Base-by-base conservation (phyloP, 768 basidiomycete species). In the button mushroom (Agaricus bisporus) region DNA sequence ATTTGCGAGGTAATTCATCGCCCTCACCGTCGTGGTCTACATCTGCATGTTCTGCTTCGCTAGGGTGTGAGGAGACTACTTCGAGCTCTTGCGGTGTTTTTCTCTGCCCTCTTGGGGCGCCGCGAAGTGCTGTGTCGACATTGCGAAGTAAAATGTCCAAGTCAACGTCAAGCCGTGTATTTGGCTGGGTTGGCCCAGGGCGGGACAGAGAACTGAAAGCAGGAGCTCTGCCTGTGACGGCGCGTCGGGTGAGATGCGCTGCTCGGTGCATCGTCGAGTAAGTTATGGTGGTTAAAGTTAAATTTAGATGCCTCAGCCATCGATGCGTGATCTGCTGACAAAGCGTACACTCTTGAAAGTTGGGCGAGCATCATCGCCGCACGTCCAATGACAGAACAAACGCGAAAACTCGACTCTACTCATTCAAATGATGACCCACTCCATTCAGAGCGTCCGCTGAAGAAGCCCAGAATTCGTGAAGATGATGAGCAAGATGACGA, bases 61-160 rank as follows among this genome's bases (percentile, higher is more conserved):
- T 60, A 44, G 76, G 69, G 18, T 35, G 15, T 46, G 46, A 12
- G 14, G 38, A 37, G 10, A 77, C 65, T 25, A 79, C 66, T 58
- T 87, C 77, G n/a, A 90, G 66, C 60, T 86, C 84, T 59, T 76
- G 74, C 28, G 68, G 71, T 36, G 63, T 60, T 12, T 61, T 56
- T 5, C 55, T 56, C 38, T 38, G 60, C 25, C 55, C 56, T 29
- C 51, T 58, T 58, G 64, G 71, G 44, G 66, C 64, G 26, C 71
- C 72, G 53, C 73, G 73, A 48, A 89, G 68, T 8, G 87, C 83
- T 57, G 86, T 78, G 58, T 88, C 88, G 2, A 83, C 76, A 67
- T 87, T 86, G 54, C 75, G 71, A 42, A 91, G 70, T 37, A 91
- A 68, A 6, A 76, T 73, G 60, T 75, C 75, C 54, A 88, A 79